A percentile compares a stretch with the other conserved stretches of the same genome.
phyloP scores from a whole-genome alignment of 2,329 filamentous ascomycete genomes.

The Calonectria ilicicola region DNA sequence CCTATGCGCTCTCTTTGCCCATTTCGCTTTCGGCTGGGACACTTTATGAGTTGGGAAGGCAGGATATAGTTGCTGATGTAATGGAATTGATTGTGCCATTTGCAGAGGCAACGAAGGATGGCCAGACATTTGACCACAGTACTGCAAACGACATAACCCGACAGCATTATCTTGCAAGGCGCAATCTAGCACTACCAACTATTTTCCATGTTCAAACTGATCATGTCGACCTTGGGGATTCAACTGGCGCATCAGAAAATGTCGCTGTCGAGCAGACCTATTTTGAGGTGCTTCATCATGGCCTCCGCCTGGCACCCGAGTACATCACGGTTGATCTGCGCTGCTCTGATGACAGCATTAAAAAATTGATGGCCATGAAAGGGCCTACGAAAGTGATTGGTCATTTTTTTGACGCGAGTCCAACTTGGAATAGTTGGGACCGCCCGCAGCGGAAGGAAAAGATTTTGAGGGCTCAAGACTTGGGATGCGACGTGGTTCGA shows the following conservation, averaged over 20 bases:
- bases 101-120: neutral
- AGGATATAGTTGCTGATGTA: slow-evolving; percentile 19
- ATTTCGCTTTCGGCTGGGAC: neutral
- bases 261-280: neutral
- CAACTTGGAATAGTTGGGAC: slow-evolving; percentile 1
- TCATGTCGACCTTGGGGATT: neutral
- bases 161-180: slow-evolving; percentile 3
- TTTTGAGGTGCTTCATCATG: slow-evolving; percentile 19
- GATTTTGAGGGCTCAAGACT: slow-evolving; percentile 3
- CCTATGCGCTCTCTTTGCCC: slow-evolving; percentile 22
- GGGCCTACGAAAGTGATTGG: slow-evolving; percentile 19
- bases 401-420: slow-evolving; percentile 13
- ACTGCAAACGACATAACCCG: slow-evolving; percentile 11
- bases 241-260: neutral
- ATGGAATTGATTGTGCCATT: slow-evolving; percentile 8
- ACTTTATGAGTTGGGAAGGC: neutral
- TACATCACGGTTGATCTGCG: slow-evolving; percentile 22
- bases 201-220: slow-evolving; percentile 8
- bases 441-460: slow-evolving; percentile 1
- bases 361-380: slow-evolving; percentile 8
- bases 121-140: neutral
- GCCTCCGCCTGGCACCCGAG: slow-evolving; percentile 23
- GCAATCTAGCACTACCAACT: slow-evolving; percentile 10
- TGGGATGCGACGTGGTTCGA: slow-evolving; percentile 21
- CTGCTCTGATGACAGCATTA: slow-evolving; percentile 10